Percentiles rank a stretch among this genome's conserved stretches.
Evolutionary conservation across 2,329 filamentous ascomycete species (phyloP).

Genomic region (Trichoderma harzianum): DNA sequence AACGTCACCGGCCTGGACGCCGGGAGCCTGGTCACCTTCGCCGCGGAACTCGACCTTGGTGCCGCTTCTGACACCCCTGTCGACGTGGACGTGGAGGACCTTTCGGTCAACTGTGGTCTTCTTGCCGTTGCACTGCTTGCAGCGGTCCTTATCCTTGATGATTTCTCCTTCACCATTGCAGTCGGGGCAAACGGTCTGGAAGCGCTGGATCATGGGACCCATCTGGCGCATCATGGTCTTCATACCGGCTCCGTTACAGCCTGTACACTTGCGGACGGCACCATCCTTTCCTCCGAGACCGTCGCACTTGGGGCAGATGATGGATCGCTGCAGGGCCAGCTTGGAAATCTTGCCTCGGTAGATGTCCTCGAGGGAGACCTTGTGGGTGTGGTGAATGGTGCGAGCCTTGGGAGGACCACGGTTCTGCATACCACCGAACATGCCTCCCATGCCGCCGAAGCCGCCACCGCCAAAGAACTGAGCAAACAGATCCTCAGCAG

Average conservation of each 20-base stretch:
- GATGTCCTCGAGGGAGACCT: conserved; percentile 95
- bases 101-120: conserved; percentile 98
- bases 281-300: conserved; percentile 96
- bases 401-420: conserved; percentile 83
- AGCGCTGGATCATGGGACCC: conserved; percentile 99
- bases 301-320: conserved; percentile 93
- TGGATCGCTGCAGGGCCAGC: conserved; percentile 91
- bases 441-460: conserved; percentile 59
- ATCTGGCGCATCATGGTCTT: conserved; percentile 99
- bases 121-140: conserved; percentile 95
- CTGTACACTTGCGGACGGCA: conserved; percentile 86
- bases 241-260: conserved; percentile 93
- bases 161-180: conserved; percentile 97
- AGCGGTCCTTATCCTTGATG: conserved; percentile 94
- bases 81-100: conserved; percentile 96
- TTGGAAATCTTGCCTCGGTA: conserved; percentile 98
- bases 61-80: conserved; percentile 87
- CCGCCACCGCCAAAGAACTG: conserved; percentile 92
- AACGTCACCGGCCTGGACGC: conserved; percentile 90
- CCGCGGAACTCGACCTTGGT: conserved; percentile 97
- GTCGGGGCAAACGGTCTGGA: conserved; percentile 98
- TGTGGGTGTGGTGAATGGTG: conserved; percentile 97
- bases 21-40: conserved; percentile 93
- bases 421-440: conserved; percentile 76
- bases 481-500: conserved; percentile 91